These are phyloP conservation scores for Suillus spraguei DNA, from an alignment of 768 basidiomycete genomes.

Conservation along the genomic window DNA sequence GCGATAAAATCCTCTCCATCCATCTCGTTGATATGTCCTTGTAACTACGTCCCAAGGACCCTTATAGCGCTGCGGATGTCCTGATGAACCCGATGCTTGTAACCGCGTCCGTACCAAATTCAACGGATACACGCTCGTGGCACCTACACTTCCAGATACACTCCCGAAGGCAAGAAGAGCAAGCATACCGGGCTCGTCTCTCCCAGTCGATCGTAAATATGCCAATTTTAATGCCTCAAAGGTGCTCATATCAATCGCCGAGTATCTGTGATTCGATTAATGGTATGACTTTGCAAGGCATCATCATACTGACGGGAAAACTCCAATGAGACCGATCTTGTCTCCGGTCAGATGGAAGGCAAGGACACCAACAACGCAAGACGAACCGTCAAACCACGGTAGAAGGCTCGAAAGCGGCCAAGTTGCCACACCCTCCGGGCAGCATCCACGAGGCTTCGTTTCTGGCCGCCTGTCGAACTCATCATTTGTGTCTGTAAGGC, in stretches of 20 bases:
- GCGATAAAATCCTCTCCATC: constrained; percentile 93
- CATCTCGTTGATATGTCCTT: constrained; percentile 82
- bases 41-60: constrained; percentile 85
- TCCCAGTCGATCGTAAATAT: constrained; percentile 83
- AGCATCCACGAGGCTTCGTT: constrained; percentile 60
- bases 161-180: constrained; percentile 91
- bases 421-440: constrained; percentile 74
- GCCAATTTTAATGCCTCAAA: constrained; percentile 95
- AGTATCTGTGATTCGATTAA: constrained; percentile 52
- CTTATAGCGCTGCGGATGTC: constrained; percentile 89
- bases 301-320: constrained; percentile 78
- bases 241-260: constrained; percentile 97
- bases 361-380: constrained; percentile 12
- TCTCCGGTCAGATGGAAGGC: constrained; percentile 18
- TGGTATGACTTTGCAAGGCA: constrained; percentile 9
- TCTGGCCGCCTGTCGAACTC: constrained; percentile 72
- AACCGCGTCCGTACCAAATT: constrained; percentile 92
- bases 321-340: constrained; percentile 92
- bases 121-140: constrained; percentile 89
- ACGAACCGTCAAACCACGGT: constrained; percentile 87
- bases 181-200: constrained; percentile 87
- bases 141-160: constrained; percentile 91
- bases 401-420: constrained; percentile 83
- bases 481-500: constrained; percentile 85
- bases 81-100: constrained; percentile 94